Evolutionary conservation across 192 early-diverging fungal genomes (phyloP).

Genomic region (Allomyces javanicus): DNA sequence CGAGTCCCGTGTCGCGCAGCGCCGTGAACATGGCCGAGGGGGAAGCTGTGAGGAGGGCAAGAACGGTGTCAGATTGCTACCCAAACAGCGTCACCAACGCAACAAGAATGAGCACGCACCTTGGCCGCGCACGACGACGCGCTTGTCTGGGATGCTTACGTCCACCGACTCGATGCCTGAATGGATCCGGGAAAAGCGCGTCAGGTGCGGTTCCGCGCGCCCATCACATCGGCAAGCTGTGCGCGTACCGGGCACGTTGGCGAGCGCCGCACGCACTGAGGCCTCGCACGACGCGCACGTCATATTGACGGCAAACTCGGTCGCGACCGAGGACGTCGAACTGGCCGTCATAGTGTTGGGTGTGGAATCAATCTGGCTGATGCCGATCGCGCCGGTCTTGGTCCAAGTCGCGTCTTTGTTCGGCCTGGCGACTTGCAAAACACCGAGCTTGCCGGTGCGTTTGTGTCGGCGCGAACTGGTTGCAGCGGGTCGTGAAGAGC

Average conservation of each 20-base stretch:
- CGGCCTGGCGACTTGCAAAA: too few species aligned
- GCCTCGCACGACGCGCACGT: conserved; percentile 60
- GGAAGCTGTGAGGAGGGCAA: conserved; percentile 17
- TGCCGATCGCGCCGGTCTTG: too few species aligned
- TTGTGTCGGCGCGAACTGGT: too few species aligned
- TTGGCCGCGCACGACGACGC: conserved; percentile 52
- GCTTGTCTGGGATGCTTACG: conserved; percentile 44
- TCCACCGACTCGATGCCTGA: conserved; percentile 40
- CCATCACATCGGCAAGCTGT: background rate
- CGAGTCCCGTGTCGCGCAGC: conserved; percentile 50
- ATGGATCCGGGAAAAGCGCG: conserved; percentile 1
- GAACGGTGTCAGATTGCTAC: background rate
- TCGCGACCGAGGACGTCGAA: conserved; percentile 3
- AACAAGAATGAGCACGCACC: conserved; percentile 12
- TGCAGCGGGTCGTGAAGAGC: too few species aligned
- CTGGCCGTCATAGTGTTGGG: too few species aligned
- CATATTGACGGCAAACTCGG: conserved; percentile 75
- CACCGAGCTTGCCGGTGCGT: too few species aligned
- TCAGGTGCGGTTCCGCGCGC: too few species aligned
- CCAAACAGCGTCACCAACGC: background rate
- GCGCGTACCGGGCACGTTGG: conserved; percentile 15
- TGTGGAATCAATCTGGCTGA: too few species aligned
- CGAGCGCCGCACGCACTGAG: conserved; percentile 38
- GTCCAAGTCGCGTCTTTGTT: too few species aligned
- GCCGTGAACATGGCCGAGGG: conserved; percentile 40